phyloP scores from a whole-genome alignment of 495 filamentous ascomycete genomes.

The Penicillium mononematosum region DNA sequence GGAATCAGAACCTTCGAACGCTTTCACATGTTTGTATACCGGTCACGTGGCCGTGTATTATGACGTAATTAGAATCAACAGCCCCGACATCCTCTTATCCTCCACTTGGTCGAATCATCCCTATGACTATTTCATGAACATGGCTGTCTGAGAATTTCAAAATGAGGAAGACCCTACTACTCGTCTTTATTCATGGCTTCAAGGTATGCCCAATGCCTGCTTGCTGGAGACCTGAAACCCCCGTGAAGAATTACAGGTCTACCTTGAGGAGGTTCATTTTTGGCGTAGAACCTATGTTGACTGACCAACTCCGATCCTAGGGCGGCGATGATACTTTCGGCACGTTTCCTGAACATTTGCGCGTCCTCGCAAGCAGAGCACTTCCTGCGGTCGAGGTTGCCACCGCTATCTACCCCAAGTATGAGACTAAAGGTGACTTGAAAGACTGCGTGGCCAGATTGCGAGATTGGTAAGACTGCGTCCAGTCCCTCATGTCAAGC shows the following conservation, averaged over 20 bases:
- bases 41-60: neutral
- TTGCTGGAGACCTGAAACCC: slow-evolving; percentile 3
- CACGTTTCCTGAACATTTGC: slow-evolving; percentile 71
- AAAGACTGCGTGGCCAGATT: slow-evolving; percentile 75
- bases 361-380: slow-evolving; percentile 62
- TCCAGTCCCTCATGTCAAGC: neutral
- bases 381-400: slow-evolving; percentile 72
- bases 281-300: neutral
- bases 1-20: neutral
- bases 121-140: neutral
- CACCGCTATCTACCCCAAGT: slow-evolving; percentile 79
- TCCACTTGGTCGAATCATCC: neutral
- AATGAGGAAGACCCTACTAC: slow-evolving; percentile 85
- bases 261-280: neutral
- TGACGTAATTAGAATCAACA: slow-evolving; percentile 11
- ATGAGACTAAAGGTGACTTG: slow-evolving; percentile 87
- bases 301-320: slow-evolving; percentile 40
- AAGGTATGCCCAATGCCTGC: slow-evolving; percentile 59
- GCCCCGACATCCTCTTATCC: neutral
- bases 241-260: slow-evolving; percentile 13
- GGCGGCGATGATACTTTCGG: slow-evolving; percentile 88
- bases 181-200: slow-evolving; percentile 97
- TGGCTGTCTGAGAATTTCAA: slow-evolving; percentile 5
- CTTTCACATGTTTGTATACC: neutral
- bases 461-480: slow-evolving; percentile 71